Evolutionary conservation across 139 green algal species (phyloP), one percentile per base, ranked within the genome.

Genomic region (Pleodorina starrii): DNA sequence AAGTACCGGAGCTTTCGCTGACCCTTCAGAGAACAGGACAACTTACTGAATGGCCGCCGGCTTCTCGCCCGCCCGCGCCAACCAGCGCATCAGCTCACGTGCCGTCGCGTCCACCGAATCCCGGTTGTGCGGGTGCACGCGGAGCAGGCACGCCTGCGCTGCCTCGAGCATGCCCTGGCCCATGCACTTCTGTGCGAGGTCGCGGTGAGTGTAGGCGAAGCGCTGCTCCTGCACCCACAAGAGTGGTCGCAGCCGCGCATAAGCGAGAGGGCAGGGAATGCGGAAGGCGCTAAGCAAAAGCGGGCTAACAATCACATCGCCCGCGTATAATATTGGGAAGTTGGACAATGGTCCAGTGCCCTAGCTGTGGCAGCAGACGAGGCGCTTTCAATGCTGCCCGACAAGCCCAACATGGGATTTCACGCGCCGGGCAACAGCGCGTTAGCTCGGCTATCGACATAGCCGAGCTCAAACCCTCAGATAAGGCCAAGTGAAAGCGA

Each of bases 51-150:
- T 63, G 25, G 80, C 80, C 14, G 40, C 2, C 2, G 80, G 42
- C 63, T 87, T 87, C 43, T 87, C 80, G 1, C 80, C 80, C 2
- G 80, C 4, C 10, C 80, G 80, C n/a, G 80, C 80, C n/a, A 87
- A 2, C 0, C 43, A 43, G 17, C 80, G 80, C 80, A 87, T 77
- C 7, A 87, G 80, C n/a, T 87, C 80, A 6, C 80, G 80, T 5
- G 42, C 80, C 17, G 59, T 87, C 17, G 80, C n/a, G 60, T 87
- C 80, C 25, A 66, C 80, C 2, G 32, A 35, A 1, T 87, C 80
- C 80, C 80, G 54, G 60, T 77, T 32, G 7, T 19, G 0, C 35
- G n/a, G 29, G 40, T 46, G 19, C 43, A 87, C 36, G 11, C 80
- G 80, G 59, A 77, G 16, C 29, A 87, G 59, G 80, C 80, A 87